Percentiles rank a stretch among this genome's conserved stretches.
Conservation (phyloP, 345 rosid species). For the Euphorbia tirucalli region DNA sequence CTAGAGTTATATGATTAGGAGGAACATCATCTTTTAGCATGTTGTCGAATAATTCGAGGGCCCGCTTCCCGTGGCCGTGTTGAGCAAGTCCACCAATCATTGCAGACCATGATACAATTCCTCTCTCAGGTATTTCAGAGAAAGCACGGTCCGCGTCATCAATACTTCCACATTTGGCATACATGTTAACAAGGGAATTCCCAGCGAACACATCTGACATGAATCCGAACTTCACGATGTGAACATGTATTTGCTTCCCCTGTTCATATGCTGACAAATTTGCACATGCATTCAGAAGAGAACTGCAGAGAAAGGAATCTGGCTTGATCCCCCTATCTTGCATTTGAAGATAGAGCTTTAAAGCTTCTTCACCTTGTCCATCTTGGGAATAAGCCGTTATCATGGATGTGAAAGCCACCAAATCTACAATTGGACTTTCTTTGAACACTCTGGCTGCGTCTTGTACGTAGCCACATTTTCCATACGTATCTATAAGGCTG, state of each 20-base stretch:
- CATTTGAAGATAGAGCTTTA: conserved; percentile 49
- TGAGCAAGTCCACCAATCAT: conserved; percentile 60
- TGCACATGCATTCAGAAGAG: conserved; percentile 63
- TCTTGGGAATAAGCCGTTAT: conserved; percentile 51
- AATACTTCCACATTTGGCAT: conserved; percentile 66
- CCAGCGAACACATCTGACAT: conserved; percentile 50
- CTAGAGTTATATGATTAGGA: conserved; percentile 61
- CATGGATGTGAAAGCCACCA: conserved; percentile 56
- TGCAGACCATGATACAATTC: conserved; percentile 64
- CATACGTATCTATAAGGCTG: conserved; percentile 58
- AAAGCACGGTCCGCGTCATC: conserved; percentile 53
- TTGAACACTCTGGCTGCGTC: conserved; percentile 45
- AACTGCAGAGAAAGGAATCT: conserved; percentile 62
- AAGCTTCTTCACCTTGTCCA: conserved; percentile 65
- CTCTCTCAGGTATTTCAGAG: conserved; percentile 44
- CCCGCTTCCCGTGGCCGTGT: conserved; percentile 55
- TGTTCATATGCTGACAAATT: conserved; percentile 65
- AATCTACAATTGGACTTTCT: conserved; percentile 33
- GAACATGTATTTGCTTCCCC: conserved; percentile 64
- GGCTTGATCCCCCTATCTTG: conserved; percentile 40
- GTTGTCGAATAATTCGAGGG: conserved; percentile 38
- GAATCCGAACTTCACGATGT: conserved; percentile 54
- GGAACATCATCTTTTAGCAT: conserved; percentile 47
- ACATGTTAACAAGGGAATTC: conserved; percentile 63
- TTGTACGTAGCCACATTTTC: conserved; percentile 45